A percentile compares a stretch with the other conserved stretches of the same genome.
phyloP scores from a whole-genome alignment of 1,139 yeast genomes.

The Suhomyces terraborum region DNA sequence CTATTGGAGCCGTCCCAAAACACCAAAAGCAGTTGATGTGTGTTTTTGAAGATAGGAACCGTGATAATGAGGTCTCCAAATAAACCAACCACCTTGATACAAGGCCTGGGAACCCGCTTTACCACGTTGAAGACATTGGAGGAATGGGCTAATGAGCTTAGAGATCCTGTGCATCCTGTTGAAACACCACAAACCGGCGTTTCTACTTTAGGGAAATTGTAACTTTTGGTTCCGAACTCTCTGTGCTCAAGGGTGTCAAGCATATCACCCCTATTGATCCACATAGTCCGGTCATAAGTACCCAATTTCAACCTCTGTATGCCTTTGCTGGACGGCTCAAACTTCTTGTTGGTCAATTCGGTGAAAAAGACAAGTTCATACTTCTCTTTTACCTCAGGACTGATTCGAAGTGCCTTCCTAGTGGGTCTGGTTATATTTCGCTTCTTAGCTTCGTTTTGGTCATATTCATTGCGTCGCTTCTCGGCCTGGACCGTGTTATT shows the following conservation, averaged over 20 bases:
- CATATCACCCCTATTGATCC: conserved; percentile 5
- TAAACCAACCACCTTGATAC: neutral
- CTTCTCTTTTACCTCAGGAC: neutral
- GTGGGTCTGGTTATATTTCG: neutral
- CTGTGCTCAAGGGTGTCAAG: conserved; percentile 4
- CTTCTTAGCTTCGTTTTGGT: conserved; percentile 1
- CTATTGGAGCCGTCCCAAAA: conserved; percentile 4
- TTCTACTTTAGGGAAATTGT: neutral
- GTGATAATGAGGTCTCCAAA: conserved; percentile 4
- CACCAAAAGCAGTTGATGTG: conserved; percentile 3
- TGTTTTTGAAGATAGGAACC: conserved; percentile 1
- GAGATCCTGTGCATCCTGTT: no score
- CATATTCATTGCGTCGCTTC: conserved; percentile 26
- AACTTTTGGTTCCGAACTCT: neutral
- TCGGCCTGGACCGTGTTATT: conserved; percentile 37
- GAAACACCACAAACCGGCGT: neutral
- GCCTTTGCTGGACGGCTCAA: conserved; percentile 4
- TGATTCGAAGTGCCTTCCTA: neutral
- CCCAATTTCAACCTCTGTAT: conserved; percentile 6
- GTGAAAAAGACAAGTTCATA: neutral
- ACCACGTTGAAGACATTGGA: neutral
- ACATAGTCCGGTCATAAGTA: neutral
- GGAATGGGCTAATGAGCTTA: no score
- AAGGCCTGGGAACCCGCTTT: conserved; percentile 4
- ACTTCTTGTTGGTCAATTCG: neutral